Evolutionary conservation across 192 early-diverging fungal genomes (phyloP).

Genomic region (Chytriomyces hyalinus): DNA sequence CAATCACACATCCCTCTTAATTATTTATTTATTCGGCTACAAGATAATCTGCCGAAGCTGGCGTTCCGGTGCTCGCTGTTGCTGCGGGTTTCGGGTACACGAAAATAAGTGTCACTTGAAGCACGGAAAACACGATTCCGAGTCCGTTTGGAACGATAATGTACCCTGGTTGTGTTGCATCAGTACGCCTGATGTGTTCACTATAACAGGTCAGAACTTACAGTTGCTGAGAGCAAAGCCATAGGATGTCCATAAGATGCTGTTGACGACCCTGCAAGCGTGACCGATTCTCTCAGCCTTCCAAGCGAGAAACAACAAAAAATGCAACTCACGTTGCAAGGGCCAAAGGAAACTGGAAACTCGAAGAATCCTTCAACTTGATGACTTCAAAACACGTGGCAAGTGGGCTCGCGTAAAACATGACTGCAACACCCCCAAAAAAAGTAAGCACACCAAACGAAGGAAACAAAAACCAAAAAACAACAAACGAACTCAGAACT

Average conservation of each 20-base stretch:
- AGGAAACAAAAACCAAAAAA: neutral
- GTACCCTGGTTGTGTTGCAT: constrained; percentile 1
- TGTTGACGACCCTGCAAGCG: neutral
- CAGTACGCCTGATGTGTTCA: neutral
- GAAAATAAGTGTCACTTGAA: constrained; percentile 10
- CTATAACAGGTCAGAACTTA: neutral
- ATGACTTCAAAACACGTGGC: neutral
- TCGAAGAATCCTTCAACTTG: constrained; percentile 7
- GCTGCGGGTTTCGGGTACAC: neutral
- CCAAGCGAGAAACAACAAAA: neutral
- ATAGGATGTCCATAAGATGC: neutral
- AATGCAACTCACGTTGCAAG: constrained; percentile 1
- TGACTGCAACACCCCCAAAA: neutral
- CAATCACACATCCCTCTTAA: too few relatives aligned
- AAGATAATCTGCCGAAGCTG: neutral
- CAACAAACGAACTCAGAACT: neutral
- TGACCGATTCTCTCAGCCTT: neutral
- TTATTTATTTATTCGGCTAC: neutral
- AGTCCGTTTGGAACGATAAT: constrained; percentile 19
- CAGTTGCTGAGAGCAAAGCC: constrained; percentile 1
- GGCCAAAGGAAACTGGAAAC: neutral
- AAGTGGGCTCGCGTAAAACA: constrained; percentile 5
- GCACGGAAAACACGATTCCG: constrained; percentile 13
- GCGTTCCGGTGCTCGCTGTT: neutral
- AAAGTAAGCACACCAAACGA: neutral